A percentile compares a stretch with the other conserved stretches of the same genome.
phyloP scores from a whole-genome alignment of 2,329 filamentous ascomycete species.

The Microsporum ferrugineum region DNA sequence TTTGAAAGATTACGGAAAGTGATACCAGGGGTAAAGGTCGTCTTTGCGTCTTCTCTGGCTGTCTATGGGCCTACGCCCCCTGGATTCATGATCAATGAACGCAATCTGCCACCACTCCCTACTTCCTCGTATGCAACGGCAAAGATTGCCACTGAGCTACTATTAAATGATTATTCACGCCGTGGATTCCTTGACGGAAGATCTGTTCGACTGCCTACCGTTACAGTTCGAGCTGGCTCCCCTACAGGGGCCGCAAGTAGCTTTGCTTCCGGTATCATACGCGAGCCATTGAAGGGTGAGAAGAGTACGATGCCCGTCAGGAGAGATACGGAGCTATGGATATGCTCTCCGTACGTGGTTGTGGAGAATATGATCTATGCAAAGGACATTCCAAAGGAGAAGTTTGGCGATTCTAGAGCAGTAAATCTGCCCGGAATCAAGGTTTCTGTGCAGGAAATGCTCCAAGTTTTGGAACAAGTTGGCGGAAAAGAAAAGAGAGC shows the following conservation, averaged over 20 bases:
- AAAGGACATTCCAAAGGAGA: constrained; percentile 39
- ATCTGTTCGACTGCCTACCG: constrained; percentile 40
- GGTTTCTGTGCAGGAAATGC: constrained; percentile 48
- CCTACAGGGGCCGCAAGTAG: constrained; percentile 42
- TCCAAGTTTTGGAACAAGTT: constrained; percentile 46
- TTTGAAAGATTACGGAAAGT: constrained; percentile 38
- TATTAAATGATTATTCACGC: constrained; percentile 43
- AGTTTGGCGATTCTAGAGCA: constrained; percentile 43
- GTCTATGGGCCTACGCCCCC: constrained; percentile 41
- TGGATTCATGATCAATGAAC: constrained; percentile 33
- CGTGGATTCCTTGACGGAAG: constrained; percentile 40
- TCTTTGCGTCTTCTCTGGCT: constrained; percentile 41
- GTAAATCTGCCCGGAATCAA: constrained; percentile 46
- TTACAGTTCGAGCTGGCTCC: constrained; percentile 41
- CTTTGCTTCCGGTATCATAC: constrained; percentile 44
- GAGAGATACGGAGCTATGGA: constrained; percentile 45
- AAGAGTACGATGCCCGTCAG: constrained; percentile 42
- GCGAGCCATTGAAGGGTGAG: constrained; percentile 42
- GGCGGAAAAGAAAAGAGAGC: constrained; percentile 45
- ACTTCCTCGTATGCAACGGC: constrained; percentile 42
- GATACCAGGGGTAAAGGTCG: constrained; percentile 37
- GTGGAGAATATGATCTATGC: constrained; percentile 45
- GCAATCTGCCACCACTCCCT: constrained; percentile 38
- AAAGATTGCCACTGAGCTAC: constrained; percentile 41
- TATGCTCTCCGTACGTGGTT: constrained; percentile 45